These are phyloP conservation scores for Aureobasidium sp. DNA, from an alignment of 2,329 filamentous ascomycete genomes.

Conservation along the genomic window DNA sequence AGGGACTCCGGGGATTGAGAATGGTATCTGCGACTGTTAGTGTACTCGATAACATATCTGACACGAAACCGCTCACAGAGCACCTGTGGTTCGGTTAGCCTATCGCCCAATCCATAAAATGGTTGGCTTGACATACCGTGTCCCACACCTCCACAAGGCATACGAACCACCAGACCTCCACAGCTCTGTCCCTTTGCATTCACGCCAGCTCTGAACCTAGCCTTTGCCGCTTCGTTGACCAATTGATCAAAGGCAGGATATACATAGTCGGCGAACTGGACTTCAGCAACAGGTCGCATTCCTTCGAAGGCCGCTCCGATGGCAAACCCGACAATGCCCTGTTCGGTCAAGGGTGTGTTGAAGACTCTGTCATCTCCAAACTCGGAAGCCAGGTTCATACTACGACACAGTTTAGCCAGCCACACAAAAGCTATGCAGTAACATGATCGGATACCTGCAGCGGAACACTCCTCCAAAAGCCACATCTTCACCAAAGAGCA, in stretches of 20 bases:
- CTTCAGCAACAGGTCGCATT: slow-evolving; percentile 86
- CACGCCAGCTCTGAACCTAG: slow-evolving; percentile 62
- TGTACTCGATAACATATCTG: not conserved
- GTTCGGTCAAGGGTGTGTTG: slow-evolving; percentile 90
- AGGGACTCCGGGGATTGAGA: slow-evolving; percentile 82
- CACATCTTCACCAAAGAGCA: slow-evolving; percentile 94
- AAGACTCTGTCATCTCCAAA: slow-evolving; percentile 87
- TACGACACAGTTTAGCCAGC: slow-evolving; percentile 27
- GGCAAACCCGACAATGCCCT: slow-evolving; percentile 88
- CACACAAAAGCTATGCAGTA: not conserved
- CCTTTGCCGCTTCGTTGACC: slow-evolving; percentile 87
- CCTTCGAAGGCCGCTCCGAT: slow-evolving; percentile 85
- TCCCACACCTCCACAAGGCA: slow-evolving; percentile 84
- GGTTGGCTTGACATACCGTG: slow-evolving; percentile 64
- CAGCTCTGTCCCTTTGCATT: slow-evolving; percentile 36
- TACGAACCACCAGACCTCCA: slow-evolving; percentile 76
- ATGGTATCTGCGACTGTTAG: slow-evolving; percentile 50
- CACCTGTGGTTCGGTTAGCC: not conserved
- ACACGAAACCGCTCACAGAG: not conserved
- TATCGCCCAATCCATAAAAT: not conserved
- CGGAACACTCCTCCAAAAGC: slow-evolving; percentile 95
- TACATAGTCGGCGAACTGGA: slow-evolving; percentile 92
- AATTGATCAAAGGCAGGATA: slow-evolving; percentile 90
- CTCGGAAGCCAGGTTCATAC: slow-evolving; percentile 78
- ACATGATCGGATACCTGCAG: slow-evolving; percentile 38